A percentile compares a stretch with the other conserved stretches of the same genome.
These are phyloP conservation scores for Hymenoscyphus salicellus DNA, from an alignment of 2,329 filamentous ascomycete species.

Conservation along the genomic window DNA sequence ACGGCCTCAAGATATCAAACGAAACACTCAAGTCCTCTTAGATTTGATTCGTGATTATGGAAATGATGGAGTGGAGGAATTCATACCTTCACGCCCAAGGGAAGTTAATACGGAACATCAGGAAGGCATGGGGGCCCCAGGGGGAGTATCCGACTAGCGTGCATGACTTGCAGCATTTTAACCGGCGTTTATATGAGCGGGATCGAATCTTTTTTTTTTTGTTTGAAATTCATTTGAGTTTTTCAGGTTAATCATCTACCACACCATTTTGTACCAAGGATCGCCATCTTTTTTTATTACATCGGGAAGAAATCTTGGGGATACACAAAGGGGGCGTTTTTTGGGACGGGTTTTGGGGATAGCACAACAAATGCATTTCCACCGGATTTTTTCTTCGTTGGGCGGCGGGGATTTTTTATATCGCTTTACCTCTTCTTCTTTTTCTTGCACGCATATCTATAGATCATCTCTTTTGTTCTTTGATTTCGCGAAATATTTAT, in stretches of 20 bases:
- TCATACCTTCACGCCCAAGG: constrained; percentile 36
- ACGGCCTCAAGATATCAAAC: constrained; percentile 58
- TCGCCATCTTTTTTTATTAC: neutral
- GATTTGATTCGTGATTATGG: constrained; percentile 64
- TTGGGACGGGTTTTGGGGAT: neutral
- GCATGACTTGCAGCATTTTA: constrained; percentile 21
- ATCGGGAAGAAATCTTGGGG: neutral
- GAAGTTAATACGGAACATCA: constrained; percentile 23
- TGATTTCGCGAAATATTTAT: no score
- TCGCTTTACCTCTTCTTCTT: no score
- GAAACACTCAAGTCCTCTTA: constrained; percentile 60
- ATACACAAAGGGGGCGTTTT: constrained; percentile 5
- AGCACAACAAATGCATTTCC: neutral
- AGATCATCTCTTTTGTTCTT: no score
- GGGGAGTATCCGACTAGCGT: constrained; percentile 27
- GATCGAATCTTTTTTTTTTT: neutral
- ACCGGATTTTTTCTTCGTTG: neutral
- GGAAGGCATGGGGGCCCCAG: constrained; percentile 22
- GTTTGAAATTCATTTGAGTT: neutral
- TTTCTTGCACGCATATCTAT: no score
- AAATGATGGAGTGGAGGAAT: constrained; percentile 58
- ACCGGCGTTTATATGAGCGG: constrained; percentile 21
- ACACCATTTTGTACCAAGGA: neutral
- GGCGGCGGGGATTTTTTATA: neutral
- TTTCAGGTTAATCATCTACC: no score